Evolutionary conservation across 2,329 filamentous ascomycete species (phyloP).

Genomic region (Penicillium fuscoglaucum): DNA sequence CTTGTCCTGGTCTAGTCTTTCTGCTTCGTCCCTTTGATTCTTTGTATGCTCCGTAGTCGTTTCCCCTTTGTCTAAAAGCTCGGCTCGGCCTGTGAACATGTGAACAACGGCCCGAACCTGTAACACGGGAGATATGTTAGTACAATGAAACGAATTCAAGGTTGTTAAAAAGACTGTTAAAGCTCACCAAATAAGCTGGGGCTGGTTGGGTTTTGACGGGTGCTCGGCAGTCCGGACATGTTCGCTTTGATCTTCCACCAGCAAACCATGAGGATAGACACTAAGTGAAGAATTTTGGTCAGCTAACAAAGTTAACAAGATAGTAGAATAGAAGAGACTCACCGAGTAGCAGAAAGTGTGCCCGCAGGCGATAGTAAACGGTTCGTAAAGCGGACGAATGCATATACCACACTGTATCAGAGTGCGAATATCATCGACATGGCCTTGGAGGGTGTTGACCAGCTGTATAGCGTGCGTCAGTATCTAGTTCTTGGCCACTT

Average conservation of each 20-base stretch:
- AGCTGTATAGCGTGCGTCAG: slow-evolving; percentile 32
- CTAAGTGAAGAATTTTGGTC: slow-evolving; percentile 39
- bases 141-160: background rate
- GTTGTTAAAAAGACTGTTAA: slow-evolving; percentile 10
- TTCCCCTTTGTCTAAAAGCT: slow-evolving; percentile 64
- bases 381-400: slow-evolving; percentile 67
- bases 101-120: slow-evolving; percentile 65
- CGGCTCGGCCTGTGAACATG: slow-evolving; percentile 60
- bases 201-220: slow-evolving; percentile 60
- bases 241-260: slow-evolving; percentile 58
- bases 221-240: slow-evolving; percentile 68
- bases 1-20: slow-evolving; percentile 61
- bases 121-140: slow-evolving; percentile 11
- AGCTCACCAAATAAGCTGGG: slow-evolving; percentile 62
- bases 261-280: slow-evolving; percentile 59
- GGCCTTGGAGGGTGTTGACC: slow-evolving; percentile 48
- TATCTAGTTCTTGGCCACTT: slow-evolving; percentile 1
- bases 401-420: slow-evolving; percentile 69
- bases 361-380: slow-evolving; percentile 66
- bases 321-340: slow-evolving; percentile 27
- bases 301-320: background rate
- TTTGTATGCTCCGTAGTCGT: slow-evolving; percentile 61
- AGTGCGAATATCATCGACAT: slow-evolving; percentile 61
- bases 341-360: slow-evolving; percentile 72
- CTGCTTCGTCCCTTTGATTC: slow-evolving; percentile 60